These are phyloP conservation scores for Choanephora cucurbitarum DNA, from an alignment of 371 early-diverging fungal species.

Conservation along the genomic window DNA sequence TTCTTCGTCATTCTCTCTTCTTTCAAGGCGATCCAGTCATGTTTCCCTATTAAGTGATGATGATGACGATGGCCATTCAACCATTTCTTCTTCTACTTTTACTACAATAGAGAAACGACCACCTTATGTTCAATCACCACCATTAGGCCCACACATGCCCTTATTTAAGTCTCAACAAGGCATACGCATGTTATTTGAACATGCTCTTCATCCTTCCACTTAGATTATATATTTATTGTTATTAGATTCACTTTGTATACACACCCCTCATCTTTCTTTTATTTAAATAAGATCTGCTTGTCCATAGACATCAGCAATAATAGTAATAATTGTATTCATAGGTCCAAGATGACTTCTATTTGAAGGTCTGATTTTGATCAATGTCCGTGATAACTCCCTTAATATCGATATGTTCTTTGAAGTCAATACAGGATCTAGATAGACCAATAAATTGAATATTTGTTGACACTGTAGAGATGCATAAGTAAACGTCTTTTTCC, in stretches of 20 bases:
- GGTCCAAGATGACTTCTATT: slow-evolving; percentile 18
- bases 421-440: slow-evolving; percentile 47
- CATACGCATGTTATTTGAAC: neutral
- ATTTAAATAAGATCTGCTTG: slow-evolving; percentile 36
- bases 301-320: slow-evolving; percentile 39
- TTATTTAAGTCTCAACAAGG: neutral
- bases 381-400: slow-evolving; percentile 38
- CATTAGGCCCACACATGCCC: neutral
- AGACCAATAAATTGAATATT: slow-evolving; percentile 36
- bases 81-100: neutral
- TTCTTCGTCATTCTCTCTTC: neutral
- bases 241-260: no score
- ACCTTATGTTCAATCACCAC: neutral
- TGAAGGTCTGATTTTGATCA: slow-evolving; percentile 27
- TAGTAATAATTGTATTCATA: slow-evolving; percentile 43
- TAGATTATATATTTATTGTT: no score
- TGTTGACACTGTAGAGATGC: slow-evolving; percentile 25
- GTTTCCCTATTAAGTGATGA: neutral
- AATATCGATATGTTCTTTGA: slow-evolving; percentile 35
- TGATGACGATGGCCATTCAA: neutral
- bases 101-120: neutral
- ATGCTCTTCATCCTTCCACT: neutral
- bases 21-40: neutral
- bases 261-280: no score
- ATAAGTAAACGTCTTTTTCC: no score